Conservation (phyloP, 495 filamentous ascomycete genomes). For the Xylaria bambusicola region DNA sequence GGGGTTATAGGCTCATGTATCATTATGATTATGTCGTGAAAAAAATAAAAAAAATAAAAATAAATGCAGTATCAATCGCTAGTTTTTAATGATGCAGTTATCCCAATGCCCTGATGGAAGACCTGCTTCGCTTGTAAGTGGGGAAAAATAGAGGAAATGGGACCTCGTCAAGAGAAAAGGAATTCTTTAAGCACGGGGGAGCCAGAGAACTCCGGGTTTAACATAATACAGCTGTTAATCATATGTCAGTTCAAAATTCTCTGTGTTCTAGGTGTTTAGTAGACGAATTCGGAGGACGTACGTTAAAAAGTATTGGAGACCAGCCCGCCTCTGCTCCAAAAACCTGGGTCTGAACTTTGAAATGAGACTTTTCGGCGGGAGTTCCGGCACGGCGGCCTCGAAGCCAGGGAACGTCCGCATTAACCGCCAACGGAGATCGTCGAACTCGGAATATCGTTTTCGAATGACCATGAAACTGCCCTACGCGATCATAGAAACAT, state of each 20-base stretch:
- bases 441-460: slow-evolving; percentile 62
- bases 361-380: slow-evolving; percentile 59
- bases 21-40: slow-evolving; percentile 37
- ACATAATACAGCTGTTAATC: slow-evolving; percentile 50
- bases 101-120: background rate
- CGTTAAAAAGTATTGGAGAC: slow-evolving; percentile 60
- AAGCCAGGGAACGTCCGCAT: slow-evolving; percentile 57
- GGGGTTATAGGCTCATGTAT: slow-evolving; percentile 28
- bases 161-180: slow-evolving; percentile 49
- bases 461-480: slow-evolving; percentile 56
- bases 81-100: background rate
- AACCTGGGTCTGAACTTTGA: slow-evolving; percentile 56
- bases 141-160: background rate
- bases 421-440: slow-evolving; percentile 51
- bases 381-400: slow-evolving; percentile 53
- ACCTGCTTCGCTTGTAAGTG: background rate
- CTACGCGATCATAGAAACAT: slow-evolving; percentile 25
- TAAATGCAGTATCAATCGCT: background rate
- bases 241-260: background rate
- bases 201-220: slow-evolving; percentile 60
- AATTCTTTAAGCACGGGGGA: slow-evolving; percentile 60
- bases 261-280: background rate
- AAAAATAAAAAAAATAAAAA: slow-evolving; percentile 13
- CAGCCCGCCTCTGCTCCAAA: slow-evolving; percentile 53
- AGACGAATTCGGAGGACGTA: slow-evolving; percentile 28